Evolutionary conservation across 106 monocot species (phyloP).

Genomic region (Gastrodia elata): DNA sequence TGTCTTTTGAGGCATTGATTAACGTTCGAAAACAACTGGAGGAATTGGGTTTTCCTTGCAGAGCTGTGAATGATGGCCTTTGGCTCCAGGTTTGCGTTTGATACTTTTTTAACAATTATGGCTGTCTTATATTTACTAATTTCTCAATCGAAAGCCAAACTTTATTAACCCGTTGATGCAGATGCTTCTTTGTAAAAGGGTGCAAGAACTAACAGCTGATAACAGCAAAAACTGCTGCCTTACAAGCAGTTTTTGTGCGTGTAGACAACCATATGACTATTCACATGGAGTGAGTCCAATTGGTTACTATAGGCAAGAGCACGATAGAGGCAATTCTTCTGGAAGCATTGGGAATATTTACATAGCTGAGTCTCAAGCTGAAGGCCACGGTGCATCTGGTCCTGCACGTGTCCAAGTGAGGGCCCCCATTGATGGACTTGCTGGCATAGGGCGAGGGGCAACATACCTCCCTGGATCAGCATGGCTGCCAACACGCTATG

Average conservation of each 20-base stretch:
- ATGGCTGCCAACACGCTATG: slow-evolving; percentile 86
- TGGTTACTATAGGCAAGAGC: slow-evolving; percentile 64
- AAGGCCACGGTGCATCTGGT: slow-evolving; percentile 45
- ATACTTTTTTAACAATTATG: not conserved
- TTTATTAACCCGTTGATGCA: slow-evolving; percentile 23
- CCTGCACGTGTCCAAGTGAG: slow-evolving; percentile 74
- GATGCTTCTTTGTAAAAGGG: slow-evolving; percentile 87
- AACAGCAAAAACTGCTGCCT: slow-evolving; percentile 86
- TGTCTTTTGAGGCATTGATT: slow-evolving; percentile 91
- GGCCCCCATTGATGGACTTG: slow-evolving; percentile 87
- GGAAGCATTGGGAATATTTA: slow-evolving; percentile 54
- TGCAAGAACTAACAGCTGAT: slow-evolving; percentile 80
- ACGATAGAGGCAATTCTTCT: slow-evolving; percentile 37
- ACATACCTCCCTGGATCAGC: slow-evolving; percentile 55
- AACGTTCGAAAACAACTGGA: slow-evolving; percentile 87
- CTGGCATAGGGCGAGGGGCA: slow-evolving; percentile 88
- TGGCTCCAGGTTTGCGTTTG: slow-evolving; percentile 76
- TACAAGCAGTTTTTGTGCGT: slow-evolving; percentile 63
- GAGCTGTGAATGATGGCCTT: slow-evolving; percentile 96
- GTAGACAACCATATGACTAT: slow-evolving; percentile 68
- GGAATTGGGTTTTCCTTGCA: slow-evolving; percentile 96
- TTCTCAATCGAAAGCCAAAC: not conserved
- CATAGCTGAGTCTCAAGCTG: slow-evolving; percentile 67
- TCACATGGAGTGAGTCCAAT: slow-evolving; percentile 35
- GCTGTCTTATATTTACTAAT: not conserved